A percentile compares a stretch with the other conserved stretches of the same genome.
Conservation (phyloP, 1,284 basidiomycete species). For the Pseudozyma pruni region DNA sequence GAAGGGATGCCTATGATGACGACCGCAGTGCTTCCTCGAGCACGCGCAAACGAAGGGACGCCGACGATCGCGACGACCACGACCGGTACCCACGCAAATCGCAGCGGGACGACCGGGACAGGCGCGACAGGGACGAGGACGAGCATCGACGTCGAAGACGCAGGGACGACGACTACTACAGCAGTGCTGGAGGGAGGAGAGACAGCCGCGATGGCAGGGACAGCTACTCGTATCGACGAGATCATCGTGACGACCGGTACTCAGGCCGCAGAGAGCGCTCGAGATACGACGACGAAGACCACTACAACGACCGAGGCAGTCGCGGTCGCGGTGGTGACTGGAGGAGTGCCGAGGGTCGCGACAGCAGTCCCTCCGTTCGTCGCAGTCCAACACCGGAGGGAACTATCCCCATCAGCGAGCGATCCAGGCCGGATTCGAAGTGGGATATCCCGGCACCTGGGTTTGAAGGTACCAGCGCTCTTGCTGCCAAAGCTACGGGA, state of each 20-base stretch:
- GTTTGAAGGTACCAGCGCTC: constrained; percentile 91
- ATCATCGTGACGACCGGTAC: constrained; percentile 34
- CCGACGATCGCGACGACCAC: constrained; percentile 40
- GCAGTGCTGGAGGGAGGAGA: constrained; percentile 19
- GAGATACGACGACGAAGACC: constrained; percentile 43
- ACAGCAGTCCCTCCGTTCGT: constrained; percentile 76
- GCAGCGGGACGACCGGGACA: constrained; percentile 34
- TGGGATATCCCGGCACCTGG: constrained; percentile 97
- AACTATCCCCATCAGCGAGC: constrained; percentile 81
- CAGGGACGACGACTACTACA: constrained; percentile 50
- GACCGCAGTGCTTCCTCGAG: constrained; percentile 24
- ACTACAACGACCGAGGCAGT: constrained; percentile 67
- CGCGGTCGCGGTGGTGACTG: constrained; percentile 70
- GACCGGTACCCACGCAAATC: constrained; percentile 37
- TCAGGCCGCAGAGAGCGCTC: constrained; percentile 29
- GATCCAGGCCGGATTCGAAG: constrained; percentile 85
- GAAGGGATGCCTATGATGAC: constrained; percentile 30
- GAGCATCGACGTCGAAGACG: constrained; percentile 37
- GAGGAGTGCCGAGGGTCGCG: constrained; percentile 38
- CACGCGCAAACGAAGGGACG: constrained; percentile 28
- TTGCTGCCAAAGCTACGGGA: constrained; percentile 97
- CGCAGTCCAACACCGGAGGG: constrained; percentile 91
- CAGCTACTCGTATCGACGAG: constrained; percentile 13
- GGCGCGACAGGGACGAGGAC: constrained; percentile 61
- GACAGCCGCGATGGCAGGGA: constrained; percentile 22